Percentiles rank a stretch among this genome's conserved stretches.
Evolutionary conservation across 805 yeast genomes (phyloP).

Genomic region (Pichia heedii): DNA sequence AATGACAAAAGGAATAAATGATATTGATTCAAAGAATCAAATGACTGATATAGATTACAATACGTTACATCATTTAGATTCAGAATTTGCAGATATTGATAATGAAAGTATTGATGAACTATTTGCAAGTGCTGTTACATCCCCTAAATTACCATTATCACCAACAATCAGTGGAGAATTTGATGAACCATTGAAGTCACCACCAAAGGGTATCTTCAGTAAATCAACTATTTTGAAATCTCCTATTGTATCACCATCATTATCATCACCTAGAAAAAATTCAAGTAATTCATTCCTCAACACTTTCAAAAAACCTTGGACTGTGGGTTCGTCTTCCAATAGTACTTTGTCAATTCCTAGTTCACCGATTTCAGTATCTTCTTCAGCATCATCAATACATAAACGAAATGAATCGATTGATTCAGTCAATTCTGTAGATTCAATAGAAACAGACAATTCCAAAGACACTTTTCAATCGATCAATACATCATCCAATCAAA

Average conservation of each 20-base stretch:
- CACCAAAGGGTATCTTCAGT: neutral
- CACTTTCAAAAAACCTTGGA: conserved; percentile 5
- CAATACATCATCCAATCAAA: neutral
- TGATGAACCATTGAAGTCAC: neutral
- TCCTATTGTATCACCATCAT: conserved; percentile 2
- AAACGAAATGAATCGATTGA: neutral
- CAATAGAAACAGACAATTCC: conserved; percentile 4
- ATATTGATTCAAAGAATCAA: neutral
- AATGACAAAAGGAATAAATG: conserved; percentile 11
- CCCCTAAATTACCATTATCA: neutral
- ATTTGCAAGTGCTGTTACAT: neutral
- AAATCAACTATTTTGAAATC: conserved; percentile 4
- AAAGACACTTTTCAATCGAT: conserved; percentile 2
- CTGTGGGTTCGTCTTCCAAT: neutral
- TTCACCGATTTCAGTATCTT: neutral
- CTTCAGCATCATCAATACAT: neutral
- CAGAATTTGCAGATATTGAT: conserved; percentile 2
- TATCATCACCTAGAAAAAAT: neutral
- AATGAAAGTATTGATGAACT: conserved; percentile 5
- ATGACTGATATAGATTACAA: neutral
- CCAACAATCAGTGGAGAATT: neutral
- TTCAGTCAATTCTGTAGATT: neutral
- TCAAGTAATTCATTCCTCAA: conserved; percentile 1
- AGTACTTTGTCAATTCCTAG: neutral
- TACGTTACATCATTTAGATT: conserved; percentile 1